A percentile compares a stretch with the other conserved stretches of the same genome.
These are phyloP conservation scores for Eimeria necatrix DNA, from an alignment of 169 alveolate genomes.

Conservation along the genomic window DNA sequence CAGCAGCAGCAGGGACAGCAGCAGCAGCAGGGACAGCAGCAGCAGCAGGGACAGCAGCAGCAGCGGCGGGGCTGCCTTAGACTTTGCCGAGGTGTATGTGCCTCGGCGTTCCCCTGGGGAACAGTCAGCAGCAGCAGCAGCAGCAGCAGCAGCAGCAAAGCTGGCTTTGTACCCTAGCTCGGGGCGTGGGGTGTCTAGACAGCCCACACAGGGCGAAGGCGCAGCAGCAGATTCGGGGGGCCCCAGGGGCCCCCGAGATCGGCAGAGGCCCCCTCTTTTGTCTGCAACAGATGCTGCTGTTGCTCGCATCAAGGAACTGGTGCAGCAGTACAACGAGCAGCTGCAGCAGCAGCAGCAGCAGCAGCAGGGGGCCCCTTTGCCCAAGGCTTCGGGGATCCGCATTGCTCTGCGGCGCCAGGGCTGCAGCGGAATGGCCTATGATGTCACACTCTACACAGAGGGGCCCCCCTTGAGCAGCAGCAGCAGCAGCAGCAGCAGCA, in stretches of 20 bases:
- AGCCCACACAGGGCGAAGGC: not conserved
- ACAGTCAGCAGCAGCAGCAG: not conserved
- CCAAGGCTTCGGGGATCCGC: slow-evolving; percentile 76
- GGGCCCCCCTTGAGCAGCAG: not conserved
- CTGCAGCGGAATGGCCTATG: slow-evolving; percentile 82
- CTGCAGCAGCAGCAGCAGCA: slow-evolving; percentile 15
- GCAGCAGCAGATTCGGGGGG: slow-evolving; percentile 1
- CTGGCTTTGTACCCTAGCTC: not conserved
- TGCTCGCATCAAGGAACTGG: slow-evolving; percentile 45
- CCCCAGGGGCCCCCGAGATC: not conserved
- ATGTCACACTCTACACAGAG: slow-evolving; percentile 72
- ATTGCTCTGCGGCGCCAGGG: slow-evolving; percentile 78
- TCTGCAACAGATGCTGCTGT: slow-evolving; percentile 76
- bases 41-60: slow-evolving; percentile 23
- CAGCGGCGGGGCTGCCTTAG: slow-evolving; percentile 3
- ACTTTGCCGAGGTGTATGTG: slow-evolving; percentile 38
- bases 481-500: not conserved
- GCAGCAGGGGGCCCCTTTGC: not conserved
- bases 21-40: not conserved
- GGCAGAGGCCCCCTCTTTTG: slow-evolving; percentile 63
- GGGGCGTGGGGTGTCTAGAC: not conserved
- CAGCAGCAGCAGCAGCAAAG: not conserved
- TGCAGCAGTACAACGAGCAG: slow-evolving; percentile 53
- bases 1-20: not conserved
- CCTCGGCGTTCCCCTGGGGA: not conserved